A percentile compares a stretch with the other conserved stretches of the same genome.
These are phyloP conservation scores for Cryptomeria japonica DNA, from an alignment of 75 land plant genomes.

Conservation along the genomic window DNA sequence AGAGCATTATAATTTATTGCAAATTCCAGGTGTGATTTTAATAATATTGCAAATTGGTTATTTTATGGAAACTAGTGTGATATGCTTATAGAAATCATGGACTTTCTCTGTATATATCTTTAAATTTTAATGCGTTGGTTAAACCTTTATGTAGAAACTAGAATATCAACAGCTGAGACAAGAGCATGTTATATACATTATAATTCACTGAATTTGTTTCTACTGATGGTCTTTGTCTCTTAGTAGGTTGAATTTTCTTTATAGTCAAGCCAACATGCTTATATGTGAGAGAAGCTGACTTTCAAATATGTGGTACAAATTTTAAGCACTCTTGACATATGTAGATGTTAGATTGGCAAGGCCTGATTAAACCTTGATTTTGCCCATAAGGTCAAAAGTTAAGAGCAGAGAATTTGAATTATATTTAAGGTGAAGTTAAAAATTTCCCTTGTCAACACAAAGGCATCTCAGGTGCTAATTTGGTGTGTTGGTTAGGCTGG, in stretches of 20 bases:
- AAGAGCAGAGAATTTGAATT: too few species aligned
- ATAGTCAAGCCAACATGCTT: too few species aligned
- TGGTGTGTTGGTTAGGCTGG: too few species aligned
- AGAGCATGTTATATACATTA: not conserved
- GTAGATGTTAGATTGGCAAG: too few species aligned
- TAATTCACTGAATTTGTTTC: not conserved
- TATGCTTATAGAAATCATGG: not conserved
- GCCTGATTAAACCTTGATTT: too few species aligned
- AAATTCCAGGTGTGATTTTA: slow-evolving; percentile 82
- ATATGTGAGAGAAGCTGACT: too few species aligned
- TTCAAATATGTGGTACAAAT: too few species aligned
- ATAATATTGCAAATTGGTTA: not conserved
- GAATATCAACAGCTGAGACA: not conserved
- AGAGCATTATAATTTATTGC: slow-evolving; percentile 88
- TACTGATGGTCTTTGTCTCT: not conserved
- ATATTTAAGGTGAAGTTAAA: too few species aligned
- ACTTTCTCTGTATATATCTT: not conserved
- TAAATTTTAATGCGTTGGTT: not conserved
- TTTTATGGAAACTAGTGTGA: not conserved
- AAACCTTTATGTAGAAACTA: not conserved
- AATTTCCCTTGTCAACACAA: too few species aligned
- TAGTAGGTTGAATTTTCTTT: not conserved
- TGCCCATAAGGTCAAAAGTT: too few species aligned
- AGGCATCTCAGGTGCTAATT: too few species aligned
- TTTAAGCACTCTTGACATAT: too few species aligned